Percentiles rank a stretch among this genome's conserved stretches.
phyloP scores from a whole-genome alignment of 306 rosid species.

The Cicer chorassanicum region DNA sequence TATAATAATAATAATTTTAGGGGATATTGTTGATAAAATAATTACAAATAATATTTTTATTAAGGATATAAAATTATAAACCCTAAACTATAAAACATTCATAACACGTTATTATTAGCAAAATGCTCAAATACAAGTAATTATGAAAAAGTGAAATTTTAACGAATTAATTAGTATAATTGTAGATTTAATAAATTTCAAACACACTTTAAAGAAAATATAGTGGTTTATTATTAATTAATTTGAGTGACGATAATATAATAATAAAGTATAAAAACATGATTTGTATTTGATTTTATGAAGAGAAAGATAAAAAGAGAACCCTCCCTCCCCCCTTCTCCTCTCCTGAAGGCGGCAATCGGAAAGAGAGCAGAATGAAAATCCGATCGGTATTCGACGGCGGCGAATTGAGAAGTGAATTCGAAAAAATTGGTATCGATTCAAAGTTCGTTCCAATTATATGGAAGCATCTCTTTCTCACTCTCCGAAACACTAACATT shows the following conservation, averaged over 20 bases:
- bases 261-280: no score
- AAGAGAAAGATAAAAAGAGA: neutral
- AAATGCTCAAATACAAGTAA: neutral
- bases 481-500: slow-evolving; percentile 29
- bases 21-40: no score
- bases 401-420: slow-evolving; percentile 59
- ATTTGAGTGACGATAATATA: no score
- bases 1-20: no score
- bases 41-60: no score
- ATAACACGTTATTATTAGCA: neutral
- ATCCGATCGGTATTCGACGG: slow-evolving; percentile 81
- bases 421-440: slow-evolving; percentile 58
- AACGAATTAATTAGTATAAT: no score
- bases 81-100: neutral
- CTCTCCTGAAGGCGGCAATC: neutral
- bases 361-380: slow-evolving; percentile 51
- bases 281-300: neutral
- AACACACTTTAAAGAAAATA: no score
- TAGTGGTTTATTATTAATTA: no score
- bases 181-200: no score
- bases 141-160: neutral
- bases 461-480: slow-evolving; percentile 72
- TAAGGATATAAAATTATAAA: no score
- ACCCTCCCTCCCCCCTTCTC: neutral
- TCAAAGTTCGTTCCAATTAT: slow-evolving; percentile 62